Evolutionary conservation across 306 rosid species (phyloP).

Genomic region (Malus fusca): DNA sequence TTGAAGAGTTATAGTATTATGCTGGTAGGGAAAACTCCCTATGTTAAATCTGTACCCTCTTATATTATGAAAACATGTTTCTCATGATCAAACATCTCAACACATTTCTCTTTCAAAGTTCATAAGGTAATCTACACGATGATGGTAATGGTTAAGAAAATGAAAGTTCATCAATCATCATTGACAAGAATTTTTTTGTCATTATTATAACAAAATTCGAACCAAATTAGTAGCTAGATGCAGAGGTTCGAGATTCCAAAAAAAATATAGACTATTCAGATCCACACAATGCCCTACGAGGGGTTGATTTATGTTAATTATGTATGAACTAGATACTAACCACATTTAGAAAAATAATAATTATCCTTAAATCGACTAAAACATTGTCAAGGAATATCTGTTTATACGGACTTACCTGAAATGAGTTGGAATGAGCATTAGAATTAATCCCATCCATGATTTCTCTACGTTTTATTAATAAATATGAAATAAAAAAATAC

Average conservation of each 20-base stretch:
- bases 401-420: too few relatives aligned
- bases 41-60: background rate
- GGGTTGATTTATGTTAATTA: too few relatives aligned
- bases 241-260: background rate
- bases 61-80: background rate
- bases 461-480: too few relatives aligned
- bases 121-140: background rate
- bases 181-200: too few relatives aligned
- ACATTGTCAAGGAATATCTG: background rate
- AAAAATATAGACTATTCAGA: background rate
- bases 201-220: too few relatives aligned
- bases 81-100: background rate
- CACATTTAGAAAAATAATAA: too few relatives aligned
- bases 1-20: background rate
- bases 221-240: too few relatives aligned
- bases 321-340: background rate
- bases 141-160: background rate
- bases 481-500: too few relatives aligned
- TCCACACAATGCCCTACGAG: background rate
- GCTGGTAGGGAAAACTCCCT: background rate
- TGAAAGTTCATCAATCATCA: background rate
- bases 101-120: background rate
- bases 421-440: too few relatives aligned
- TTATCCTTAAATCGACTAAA: background rate
- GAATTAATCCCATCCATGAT: too few relatives aligned